Base-by-base conservation (phyloP, 179 eudicot genomes). In the Actinidia arguta region DNA sequence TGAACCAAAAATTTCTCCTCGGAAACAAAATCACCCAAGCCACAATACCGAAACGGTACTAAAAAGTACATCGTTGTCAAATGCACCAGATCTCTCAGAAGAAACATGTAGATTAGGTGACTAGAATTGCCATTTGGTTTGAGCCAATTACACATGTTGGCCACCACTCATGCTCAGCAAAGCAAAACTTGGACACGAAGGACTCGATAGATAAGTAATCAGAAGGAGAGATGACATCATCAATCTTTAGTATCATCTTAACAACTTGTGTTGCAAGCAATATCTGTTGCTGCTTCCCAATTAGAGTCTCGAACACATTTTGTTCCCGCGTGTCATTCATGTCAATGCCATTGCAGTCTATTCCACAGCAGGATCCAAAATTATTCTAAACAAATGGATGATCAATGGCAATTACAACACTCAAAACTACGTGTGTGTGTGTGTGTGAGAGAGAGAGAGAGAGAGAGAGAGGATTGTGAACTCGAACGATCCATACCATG, bases 201-300 rank as follows among this genome's bases (percentile, higher is more conserved):
- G n/a, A 48, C 61, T n/a, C 24, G 5, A 48, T 20, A 20, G 4
- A 71, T 92, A 86, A 95, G 84, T 88, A 96, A 8, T 92, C 97
- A 1, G 98, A 89, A 46, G 98, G 95, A 16, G 91, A 84, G 59
- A 96, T 95, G 80, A 95, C 98, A 80, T 95, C 99, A 25, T 96
- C 99, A 20, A 96, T 95, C 92, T 96, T 96, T 84, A 95, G 86
- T 59, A 96, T 96, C 99, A 96, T 96, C 91, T 93, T 96, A 44
- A 95, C 99, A 59, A 96, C 99, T 83, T 96, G 99, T 12, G 98
- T 96, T 27, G 98, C 99, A 12, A 96, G 94, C 86, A 93, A 70
- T 56, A 96, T 83, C 87, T 96, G 98, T 86, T 95, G 99, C 81
- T 95, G 95, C 89, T 96, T 96, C 76, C 99, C 98, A 2, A 95